Percentiles rank a stretch among this genome's conserved stretches.
phyloP scores from a whole-genome alignment of 169 alveolate species.

The Cryptosporidium bovis region DNA sequence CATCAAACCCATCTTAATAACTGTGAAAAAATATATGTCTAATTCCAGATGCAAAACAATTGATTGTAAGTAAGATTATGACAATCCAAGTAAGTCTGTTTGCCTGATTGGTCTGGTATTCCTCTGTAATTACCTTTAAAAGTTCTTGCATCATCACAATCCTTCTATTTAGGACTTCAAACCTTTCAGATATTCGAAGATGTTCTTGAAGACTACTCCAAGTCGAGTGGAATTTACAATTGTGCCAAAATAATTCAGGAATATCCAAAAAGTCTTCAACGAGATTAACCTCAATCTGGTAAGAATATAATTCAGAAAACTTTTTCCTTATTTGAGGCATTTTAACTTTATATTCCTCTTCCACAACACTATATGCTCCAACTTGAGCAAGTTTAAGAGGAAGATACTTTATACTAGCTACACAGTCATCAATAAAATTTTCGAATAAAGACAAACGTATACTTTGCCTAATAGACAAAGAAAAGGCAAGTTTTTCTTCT shows the following conservation, averaged over 20 bases:
- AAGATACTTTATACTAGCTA: slow-evolving; percentile 74
- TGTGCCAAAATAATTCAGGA: slow-evolving; percentile 82
- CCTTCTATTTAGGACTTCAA: slow-evolving; percentile 53
- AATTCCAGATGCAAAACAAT: slow-evolving; percentile 29
- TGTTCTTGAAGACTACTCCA: slow-evolving; percentile 57
- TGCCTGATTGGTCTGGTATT: slow-evolving; percentile 60
- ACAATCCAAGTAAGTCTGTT: slow-evolving; percentile 71
- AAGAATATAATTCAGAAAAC: slow-evolving; percentile 77
- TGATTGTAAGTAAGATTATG: slow-evolving; percentile 16
- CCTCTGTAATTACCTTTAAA: slow-evolving; percentile 62
- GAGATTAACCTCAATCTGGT: slow-evolving; percentile 78
- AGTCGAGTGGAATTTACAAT: slow-evolving; percentile 46
- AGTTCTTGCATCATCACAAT: slow-evolving; percentile 72
- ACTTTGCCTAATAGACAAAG: slow-evolving; percentile 79
- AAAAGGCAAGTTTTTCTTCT: slow-evolving; percentile 79
- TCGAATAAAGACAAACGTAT: slow-evolving; percentile 79
- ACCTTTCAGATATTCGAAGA: slow-evolving; percentile 50
- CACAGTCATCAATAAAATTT: slow-evolving; percentile 78
- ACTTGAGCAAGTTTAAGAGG: slow-evolving; percentile 79
- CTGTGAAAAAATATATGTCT: slow-evolving; percentile 17
- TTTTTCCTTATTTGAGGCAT: slow-evolving; percentile 71
- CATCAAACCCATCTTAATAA: background rate
- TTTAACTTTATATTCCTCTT: slow-evolving; percentile 63
- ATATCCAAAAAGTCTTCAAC: slow-evolving; percentile 82
- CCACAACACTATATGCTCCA: slow-evolving; percentile 77